Conservation (phyloP, 768 basidiomycete species). For the Boletus eberwhitei region DNA sequence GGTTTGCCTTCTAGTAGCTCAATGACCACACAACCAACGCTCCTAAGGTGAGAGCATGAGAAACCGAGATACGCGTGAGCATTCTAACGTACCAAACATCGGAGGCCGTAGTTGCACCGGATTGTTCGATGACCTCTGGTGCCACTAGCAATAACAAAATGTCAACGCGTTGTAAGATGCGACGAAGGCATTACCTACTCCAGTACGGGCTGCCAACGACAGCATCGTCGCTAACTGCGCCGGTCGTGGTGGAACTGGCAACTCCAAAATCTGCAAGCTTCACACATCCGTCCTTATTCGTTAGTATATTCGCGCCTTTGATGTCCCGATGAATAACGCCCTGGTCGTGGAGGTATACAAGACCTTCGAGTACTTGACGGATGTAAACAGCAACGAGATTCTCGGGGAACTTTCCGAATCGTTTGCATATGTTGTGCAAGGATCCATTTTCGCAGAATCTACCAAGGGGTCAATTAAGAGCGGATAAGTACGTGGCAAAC, state of each 20-base stretch:
- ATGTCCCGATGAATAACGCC: conserved; percentile 99
- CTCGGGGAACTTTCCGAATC: conserved; percentile 98
- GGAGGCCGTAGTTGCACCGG: conserved; percentile 93
- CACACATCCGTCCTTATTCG: conserved; percentile 97
- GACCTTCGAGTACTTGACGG: conserved; percentile 91
- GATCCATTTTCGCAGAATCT: conserved; percentile 98
- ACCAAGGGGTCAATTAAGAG: conserved; percentile 7
- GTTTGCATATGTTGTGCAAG: conserved; percentile 90
- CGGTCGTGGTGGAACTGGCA: conserved; percentile 73
- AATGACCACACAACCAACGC: conserved; percentile 96
- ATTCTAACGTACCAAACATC: conserved; percentile 78
- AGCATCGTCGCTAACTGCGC: conserved; percentile 77
- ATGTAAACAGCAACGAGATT: conserved; percentile 95
- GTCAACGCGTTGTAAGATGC: conserved; percentile 3
- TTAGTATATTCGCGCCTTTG: conserved; percentile 98
- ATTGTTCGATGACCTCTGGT: conserved; percentile 97
- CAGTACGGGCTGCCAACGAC: conserved; percentile 99
- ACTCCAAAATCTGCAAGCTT: conserved; percentile 99
- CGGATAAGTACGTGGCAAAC: conserved; percentile 22
- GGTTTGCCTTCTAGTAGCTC: conserved; percentile 88
- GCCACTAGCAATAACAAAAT: conserved; percentile 61
- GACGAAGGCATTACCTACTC: conserved; percentile 56
- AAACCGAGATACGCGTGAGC: neutral
- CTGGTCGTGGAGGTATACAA: conserved; percentile 97
- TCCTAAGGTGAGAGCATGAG: conserved; percentile 38